Evolutionary conservation across 106 monocot species (phyloP), one percentile per base, ranked within the genome.

Genomic region (Dendrobium huoshanense): DNA sequence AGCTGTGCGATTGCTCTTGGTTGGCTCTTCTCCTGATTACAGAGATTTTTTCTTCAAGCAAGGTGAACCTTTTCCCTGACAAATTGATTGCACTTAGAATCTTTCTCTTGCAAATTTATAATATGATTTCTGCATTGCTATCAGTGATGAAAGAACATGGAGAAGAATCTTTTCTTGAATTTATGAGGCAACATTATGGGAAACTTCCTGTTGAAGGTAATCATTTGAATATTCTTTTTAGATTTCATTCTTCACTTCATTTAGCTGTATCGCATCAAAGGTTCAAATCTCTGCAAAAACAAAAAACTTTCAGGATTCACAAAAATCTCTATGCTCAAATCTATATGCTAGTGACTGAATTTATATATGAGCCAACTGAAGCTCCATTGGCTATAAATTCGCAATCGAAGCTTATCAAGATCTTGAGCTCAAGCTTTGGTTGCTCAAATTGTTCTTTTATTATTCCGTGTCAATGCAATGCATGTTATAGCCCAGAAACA

Each of bases 1-100:
- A 78, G 90, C 90, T 67, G 90, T 86, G 7, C 86, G 82, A 22
- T 77, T 90, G 80, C 90, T 90, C 40, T 58, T 82, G 48, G 83
- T 84, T 84, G 88, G 84, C 73, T 82, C 79, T 72, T 68, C 85
- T 55, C 55, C 81, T 27, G 77, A 55, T 82, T 82, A 65, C 64
- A 81, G 81, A 84, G 67, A 90, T 55, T 86, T 82, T 74, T 70
- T 90, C 17, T 88, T 79, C 78, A 81, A 82, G n/a, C 88, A 88
- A 80, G 77, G 90, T 90, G 84, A 20, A 67, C 73, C 20, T 73
- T 55, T 81, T 37, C 75, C 77, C 18, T 51, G 47, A 22, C 41
- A 16, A 48, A 31, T 76, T 48, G 7, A 72, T 13, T 72, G 11
- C 68, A 44, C 41, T 54, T 24, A n/a, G 0, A 55, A 54, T 31